Evolutionary conservation across 805 yeast genomes (phyloP).

Genomic region (Candida caryicola): DNA sequence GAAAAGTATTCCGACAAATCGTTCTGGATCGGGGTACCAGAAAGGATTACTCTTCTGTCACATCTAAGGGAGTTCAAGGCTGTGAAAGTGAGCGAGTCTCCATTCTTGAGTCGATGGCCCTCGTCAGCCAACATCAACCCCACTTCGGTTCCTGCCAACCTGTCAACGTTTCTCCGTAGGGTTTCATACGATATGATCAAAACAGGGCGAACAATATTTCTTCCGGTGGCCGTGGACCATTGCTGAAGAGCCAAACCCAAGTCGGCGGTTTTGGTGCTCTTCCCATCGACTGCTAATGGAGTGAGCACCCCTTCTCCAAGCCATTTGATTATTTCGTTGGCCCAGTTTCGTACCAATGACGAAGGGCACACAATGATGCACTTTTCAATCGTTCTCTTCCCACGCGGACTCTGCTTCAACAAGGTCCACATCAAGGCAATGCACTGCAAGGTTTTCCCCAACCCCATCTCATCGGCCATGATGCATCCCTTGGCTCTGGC

Average conservation of each 20-base stretch:
- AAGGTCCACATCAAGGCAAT: slow-evolving; percentile 90
- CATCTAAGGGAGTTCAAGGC: slow-evolving; percentile 83
- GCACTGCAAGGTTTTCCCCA: slow-evolving; percentile 90
- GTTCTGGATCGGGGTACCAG: slow-evolving; percentile 97
- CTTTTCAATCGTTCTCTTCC: slow-evolving; percentile 78
- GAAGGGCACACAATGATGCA: slow-evolving; percentile 95
- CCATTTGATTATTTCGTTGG: slow-evolving; percentile 94
- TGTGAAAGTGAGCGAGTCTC: slow-evolving; percentile 87
- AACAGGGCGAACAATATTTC: slow-evolving; percentile 89
- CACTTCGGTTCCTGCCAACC: slow-evolving; percentile 69
- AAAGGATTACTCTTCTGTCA: slow-evolving; percentile 82
- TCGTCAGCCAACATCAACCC: slow-evolving; percentile 72
- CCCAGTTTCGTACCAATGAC: slow-evolving; percentile 93
- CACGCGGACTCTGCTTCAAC: slow-evolving; percentile 83
- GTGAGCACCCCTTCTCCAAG: slow-evolving; percentile 86
- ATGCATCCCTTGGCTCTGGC: slow-evolving; percentile 90
- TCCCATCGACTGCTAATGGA: slow-evolving; percentile 91
- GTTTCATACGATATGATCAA: slow-evolving; percentile 94
- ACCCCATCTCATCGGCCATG: slow-evolving; percentile 98
- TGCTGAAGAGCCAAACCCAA: slow-evolving; percentile 64
- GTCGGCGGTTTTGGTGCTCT: slow-evolving; percentile 67
- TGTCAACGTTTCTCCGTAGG: slow-evolving; percentile 76
- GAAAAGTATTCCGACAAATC: slow-evolving; percentile 94
- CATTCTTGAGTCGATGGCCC: slow-evolving; percentile 52
- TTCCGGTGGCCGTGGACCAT: slow-evolving; percentile 88